Conservation (phyloP, 2,329 filamentous ascomycete genomes). For the Colletotrichum sp. region DNA sequence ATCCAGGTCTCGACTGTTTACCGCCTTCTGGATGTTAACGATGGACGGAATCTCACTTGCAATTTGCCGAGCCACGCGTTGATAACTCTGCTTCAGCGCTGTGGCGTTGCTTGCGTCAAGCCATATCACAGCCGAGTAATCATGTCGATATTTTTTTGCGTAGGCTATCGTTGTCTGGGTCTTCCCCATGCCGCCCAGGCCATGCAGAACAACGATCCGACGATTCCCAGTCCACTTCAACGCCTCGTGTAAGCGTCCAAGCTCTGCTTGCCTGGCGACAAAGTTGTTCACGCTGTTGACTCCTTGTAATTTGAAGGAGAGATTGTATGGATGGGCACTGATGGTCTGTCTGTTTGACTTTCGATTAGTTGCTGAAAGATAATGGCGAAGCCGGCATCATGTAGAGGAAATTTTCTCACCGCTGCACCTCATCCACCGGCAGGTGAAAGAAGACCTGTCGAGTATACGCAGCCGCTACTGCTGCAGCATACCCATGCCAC, state of each 20-base stretch:
- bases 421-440: not conserved
- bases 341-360: not conserved
- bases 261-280: not conserved
- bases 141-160: conserved; percentile 32
- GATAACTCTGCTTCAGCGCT: conserved; percentile 40
- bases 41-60: conserved; percentile 27
- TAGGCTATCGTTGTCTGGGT: conserved; percentile 46
- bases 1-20: conserved; percentile 28
- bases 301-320: not conserved
- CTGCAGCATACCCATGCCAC: conserved; percentile 17
- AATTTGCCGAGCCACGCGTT: conserved; percentile 31
- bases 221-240: conserved; percentile 12
- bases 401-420: not conserved
- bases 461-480: conserved; percentile 17
- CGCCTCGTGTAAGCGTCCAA: not conserved
- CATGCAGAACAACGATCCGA: conserved; percentile 36
- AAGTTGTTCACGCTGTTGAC: not conserved
- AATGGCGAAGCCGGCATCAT: too few species aligned
- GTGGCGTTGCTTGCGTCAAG: conserved; percentile 42
- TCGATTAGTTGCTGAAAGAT: not conserved
- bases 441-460: conserved; percentile 21
- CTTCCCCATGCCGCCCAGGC: conserved; percentile 50
- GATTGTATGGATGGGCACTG: not conserved
- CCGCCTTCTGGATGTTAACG: conserved; percentile 25
- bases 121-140: conserved; percentile 48